A percentile compares a stretch with the other conserved stretches of the same genome.
Evolutionary conservation across 768 basidiomycete species (phyloP).

Genomic region (Russula dissimulans): DNA sequence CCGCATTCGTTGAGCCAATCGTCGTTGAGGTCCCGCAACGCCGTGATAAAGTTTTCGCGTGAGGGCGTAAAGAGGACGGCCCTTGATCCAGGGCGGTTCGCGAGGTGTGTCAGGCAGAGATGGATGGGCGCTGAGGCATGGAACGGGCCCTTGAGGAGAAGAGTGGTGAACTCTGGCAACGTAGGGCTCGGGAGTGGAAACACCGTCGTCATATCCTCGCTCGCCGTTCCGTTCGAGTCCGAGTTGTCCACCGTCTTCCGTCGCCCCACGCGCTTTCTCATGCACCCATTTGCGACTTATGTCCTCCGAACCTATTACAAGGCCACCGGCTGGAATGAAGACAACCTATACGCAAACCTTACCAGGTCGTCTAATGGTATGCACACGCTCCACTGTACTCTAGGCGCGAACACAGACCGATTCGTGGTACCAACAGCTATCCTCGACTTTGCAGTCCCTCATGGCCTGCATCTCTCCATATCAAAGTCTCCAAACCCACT

Average conservation of each 20-base stretch:
- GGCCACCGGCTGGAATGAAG: conserved; percentile 95
- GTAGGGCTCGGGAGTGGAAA: conserved; percentile 35
- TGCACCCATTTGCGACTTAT: conserved; percentile 85
- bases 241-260: too few species aligned
- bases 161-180: conserved; percentile 46
- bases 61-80: conserved; percentile 48
- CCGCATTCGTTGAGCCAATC: conserved; percentile 28
- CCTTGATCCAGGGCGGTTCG: conserved; percentile 27
- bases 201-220: conserved; percentile 23
- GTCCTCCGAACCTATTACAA: conserved; percentile 84
- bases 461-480: conserved; percentile 67
- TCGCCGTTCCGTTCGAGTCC: neutral
- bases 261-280: neutral
- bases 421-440: conserved; percentile 44
- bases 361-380: conserved; percentile 83
- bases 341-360: conserved; percentile 85
- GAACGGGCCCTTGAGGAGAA: conserved; percentile 57
- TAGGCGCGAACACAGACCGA: neutral
- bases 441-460: conserved; percentile 84
- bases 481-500: conserved; percentile 84
- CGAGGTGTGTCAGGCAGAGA: conserved; percentile 44
- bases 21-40: conserved; percentile 44
- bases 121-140: conserved; percentile 64
- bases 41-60: conserved; percentile 32
- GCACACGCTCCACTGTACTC: neutral